Evolutionary conservation across 257 asterid species (phyloP), one percentile per base, ranked within the genome.

Genomic region (Handroanthus guayacan): DNA sequence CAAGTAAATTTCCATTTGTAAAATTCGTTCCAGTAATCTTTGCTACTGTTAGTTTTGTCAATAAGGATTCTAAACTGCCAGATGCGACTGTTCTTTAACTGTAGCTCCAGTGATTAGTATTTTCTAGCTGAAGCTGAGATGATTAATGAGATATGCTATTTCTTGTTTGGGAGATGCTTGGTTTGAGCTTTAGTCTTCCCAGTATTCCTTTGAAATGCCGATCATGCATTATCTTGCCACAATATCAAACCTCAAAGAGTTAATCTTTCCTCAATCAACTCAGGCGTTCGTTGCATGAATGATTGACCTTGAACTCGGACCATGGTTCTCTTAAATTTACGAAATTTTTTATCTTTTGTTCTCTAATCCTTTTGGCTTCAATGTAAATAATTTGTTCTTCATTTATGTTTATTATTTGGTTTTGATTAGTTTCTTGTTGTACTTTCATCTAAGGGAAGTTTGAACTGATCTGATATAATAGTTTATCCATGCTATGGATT

Each of bases 101-200:
- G 31, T 58, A 20, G 69, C 48, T 55, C 38, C 43, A 45, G 50
- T 70, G 13, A 20, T 45, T 17, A 50, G 10, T 55, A 41, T 50
- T 8, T 67, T 34, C 54, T 56, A 74, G 9, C 76, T 74, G 52
- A 58, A 57, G 65, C 64, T 69, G 74, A 55, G 41, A 44, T 57
- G 69, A 14, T 62, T 20, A 48, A 18, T 50, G 50, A 9, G 8
- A 2, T 38, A 18, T 38, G 65, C 43, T 72, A 5, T 45, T 16
- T 11, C 70, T 37, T 48, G 41, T 80, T 45, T 12, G 55, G 62
- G 62, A 74, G 66, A 62, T 43, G 70, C 10, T 13, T 45, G 17
- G 14, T 20, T 75, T 75, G 34, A 55, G 20, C 74, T 39, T 14
- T 62, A 36, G 58, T 36, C 50, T 50, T 50, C 9, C 62, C 2